Percentiles rank a stretch among this genome's conserved stretches.
phyloP scores from a whole-genome alignment of 345 rosid genomes.

The Firmiana major region DNA sequence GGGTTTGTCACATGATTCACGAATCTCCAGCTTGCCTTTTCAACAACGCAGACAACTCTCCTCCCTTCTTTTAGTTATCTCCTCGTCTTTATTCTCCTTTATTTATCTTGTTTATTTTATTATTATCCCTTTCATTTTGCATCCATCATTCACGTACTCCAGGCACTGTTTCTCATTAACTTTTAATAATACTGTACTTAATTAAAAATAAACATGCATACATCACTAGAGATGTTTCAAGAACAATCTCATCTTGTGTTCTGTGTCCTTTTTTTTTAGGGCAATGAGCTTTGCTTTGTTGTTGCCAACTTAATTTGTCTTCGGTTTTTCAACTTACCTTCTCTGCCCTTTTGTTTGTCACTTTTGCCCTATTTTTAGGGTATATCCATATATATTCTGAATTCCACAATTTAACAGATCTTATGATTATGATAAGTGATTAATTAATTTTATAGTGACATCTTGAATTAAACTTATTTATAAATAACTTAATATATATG shows the following conservation, averaged over 20 bases:
- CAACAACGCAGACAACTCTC: constrained; percentile 22
- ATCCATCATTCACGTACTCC: not conserved
- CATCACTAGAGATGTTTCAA: not conserved
- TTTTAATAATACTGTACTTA: no score
- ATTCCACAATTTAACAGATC: no score
- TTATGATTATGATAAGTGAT: no score
- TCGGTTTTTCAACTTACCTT: not conserved
- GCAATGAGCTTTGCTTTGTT: not conserved
- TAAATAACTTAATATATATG: no score
- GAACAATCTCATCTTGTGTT: not conserved
- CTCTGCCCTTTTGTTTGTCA: not conserved
- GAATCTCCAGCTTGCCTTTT: constrained; percentile 25
- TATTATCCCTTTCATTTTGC: no score
- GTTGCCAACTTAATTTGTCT: not conserved
- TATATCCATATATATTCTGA: no score
- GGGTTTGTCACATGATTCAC: constrained; percentile 42
- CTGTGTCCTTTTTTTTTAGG: not conserved
- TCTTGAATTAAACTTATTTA: no score
- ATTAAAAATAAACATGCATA: no score
- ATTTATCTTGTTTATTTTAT: not conserved
- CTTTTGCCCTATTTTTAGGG: no score
- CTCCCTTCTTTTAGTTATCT: not conserved
- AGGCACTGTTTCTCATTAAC: not conserved
- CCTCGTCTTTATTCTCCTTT: not conserved
- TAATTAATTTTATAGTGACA: no score